A percentile compares a stretch with the other conserved stretches of the same genome.
Conservation (phyloP, 2,329 filamentous ascomycete species). For the Venturia effusa region DNA sequence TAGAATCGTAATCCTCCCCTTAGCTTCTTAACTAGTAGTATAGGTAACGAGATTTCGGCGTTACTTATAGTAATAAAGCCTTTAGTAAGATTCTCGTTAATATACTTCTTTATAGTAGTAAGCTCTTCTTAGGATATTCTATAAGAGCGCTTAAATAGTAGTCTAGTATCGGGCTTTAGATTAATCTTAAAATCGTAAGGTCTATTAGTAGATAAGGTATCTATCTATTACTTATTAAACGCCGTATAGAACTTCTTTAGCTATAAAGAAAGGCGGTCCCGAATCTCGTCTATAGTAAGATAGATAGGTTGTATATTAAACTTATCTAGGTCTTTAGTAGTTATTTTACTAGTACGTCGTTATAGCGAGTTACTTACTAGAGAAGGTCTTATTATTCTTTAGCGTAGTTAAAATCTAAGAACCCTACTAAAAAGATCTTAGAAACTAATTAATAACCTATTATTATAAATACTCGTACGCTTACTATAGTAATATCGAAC, state of each 20-base stretch:
- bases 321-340: neutral
- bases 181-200: neutral
- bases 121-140: too few species aligned
- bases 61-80: neutral
- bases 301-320: neutral
- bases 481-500: too few species aligned
- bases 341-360: neutral
- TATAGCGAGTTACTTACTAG: neutral
- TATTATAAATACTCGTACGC: too few species aligned
- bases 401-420: too few species aligned
- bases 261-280: neutral
- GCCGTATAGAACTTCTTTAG: neutral
- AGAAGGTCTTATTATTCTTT: neutral
- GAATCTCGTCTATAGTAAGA: neutral
- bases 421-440: too few species aligned
- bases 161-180: neutral
- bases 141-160: neutral
- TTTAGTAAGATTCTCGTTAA: too few species aligned
- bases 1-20: slow-evolving; percentile 11
- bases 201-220: neutral
- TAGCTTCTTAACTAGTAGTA: slow-evolving; percentile 5
- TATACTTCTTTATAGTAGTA: neutral
- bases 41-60: neutral
- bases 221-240: neutral
- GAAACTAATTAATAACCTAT: too few species aligned